Evolutionary conservation across 306 rosid genomes (phyloP), one percentile per base, ranked within the genome.

Genomic region (Crataegus laevigata): DNA sequence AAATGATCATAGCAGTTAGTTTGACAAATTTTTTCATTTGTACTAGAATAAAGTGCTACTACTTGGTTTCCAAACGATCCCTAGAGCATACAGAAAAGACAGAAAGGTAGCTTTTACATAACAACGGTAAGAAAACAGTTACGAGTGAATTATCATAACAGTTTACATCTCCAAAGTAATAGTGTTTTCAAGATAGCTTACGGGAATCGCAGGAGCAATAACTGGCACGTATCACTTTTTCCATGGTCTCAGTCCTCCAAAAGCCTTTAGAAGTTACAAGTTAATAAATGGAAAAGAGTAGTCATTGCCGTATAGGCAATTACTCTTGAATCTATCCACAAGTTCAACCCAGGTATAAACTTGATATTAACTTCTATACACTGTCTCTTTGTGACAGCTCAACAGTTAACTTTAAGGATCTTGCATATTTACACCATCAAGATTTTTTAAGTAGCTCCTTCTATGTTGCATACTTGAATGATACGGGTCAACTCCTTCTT

Each of bases 1-100:
- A 73, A 72, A 78, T 25, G 38, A 82, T 62, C 45, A 45, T 5
- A 42, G 14, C 38, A 63, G 66, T 80, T 54, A 82, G 68, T 29
- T 62, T 36, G 25, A 73, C 77, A 62, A 52, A 62, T 45, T 30
- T 36, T 15, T 42, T 50, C 8, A 42, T 22, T 19, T 77, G 8
- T 32, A 26, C 58, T 24, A n/a, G 17, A 25, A 82, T 21, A 61
- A 43, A 29, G 26, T 75, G 26, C 59, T 43, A 19, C 26, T 14
- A 36, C 64, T 30, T 22, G 26, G 68, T 66, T 55, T 50, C 38
- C 11, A 65, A 70, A 34, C 50, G 58, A 63, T 19, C 22, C 40
- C 11, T n/a, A 58, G 24, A 24, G 5, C 25, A 26, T 8, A 22
- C 6, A 61, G 25, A 21, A 55, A 55, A 55, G 28, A 36, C 2